Evolutionary conservation across 371 early-diverging fungal species (phyloP), one percentile per base, ranked within the genome.

Genomic region (Rhizopus delemar): DNA sequence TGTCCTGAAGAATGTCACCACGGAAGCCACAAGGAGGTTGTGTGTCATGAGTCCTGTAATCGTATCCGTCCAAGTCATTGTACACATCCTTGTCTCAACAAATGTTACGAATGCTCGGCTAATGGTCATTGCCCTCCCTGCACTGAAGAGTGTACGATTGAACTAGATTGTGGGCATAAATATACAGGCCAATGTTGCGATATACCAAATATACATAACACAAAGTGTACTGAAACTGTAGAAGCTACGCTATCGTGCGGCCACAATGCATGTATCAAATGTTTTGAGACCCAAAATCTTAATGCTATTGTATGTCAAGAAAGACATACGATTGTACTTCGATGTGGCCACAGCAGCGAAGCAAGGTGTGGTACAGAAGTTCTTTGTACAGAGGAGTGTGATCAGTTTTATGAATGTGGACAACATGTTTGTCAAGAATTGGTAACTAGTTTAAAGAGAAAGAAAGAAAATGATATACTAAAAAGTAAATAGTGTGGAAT

Each of bases 1-100:
- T 79, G 79, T 51, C 57, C 56, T 31, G 73, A 79, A 43, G 69
- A 53, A 0, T 79, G 79, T 32, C 79, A 79, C 54, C 62, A 64
- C 46, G 51, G 65, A 15, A 51, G 49, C 3, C 79, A 79, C 35
- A 38, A 61, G 1, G 48, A 58, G 12, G 46, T 69, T 12, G 41
- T 51, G 0, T 79, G 79, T 54, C 38, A 56, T 16, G 57, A 68
- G 31, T 51, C 53, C 0, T 79, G 79, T 55, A 70, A 56, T 22
- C 63, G 76, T 8, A 32, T 53, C 3, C 62, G 79, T 1, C 62
- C 68, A 3, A 48, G 46, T 1, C 55, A 53, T 2, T 79, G 79
- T 46, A 39, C n/a, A 0, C 79, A 79, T 22, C n/a, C 41, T 1
- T 79, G 79, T 55, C 55, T 53, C 1, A 72, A 65, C 11, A 66